A percentile compares a stretch with the other conserved stretches of the same genome.
phyloP scores from a whole-genome alignment of 208 protist species.

The Acanthamoeba castellanii region DNA sequence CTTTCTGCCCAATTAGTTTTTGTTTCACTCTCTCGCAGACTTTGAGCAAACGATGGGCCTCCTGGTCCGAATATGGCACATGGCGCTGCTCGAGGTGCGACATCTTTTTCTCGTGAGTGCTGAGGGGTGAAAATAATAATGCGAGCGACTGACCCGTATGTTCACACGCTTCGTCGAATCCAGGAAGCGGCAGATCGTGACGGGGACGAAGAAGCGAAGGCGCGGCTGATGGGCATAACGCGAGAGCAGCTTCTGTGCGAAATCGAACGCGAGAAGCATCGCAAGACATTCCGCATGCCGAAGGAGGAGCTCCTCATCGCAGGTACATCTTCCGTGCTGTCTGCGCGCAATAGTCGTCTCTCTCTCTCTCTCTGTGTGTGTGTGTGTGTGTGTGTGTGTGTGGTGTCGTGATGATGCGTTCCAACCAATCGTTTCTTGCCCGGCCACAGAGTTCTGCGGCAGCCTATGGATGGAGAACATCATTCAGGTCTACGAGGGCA shows the following conservation, averaged over 20 bases:
- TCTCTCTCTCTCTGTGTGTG: too few species aligned
- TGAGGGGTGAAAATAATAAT: too few species aligned
- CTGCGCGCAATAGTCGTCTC: not conserved
- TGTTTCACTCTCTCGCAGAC: conserved; percentile 63
- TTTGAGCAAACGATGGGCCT: conserved; percentile 61
- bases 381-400: too few species aligned
- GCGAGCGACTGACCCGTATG: not conserved
- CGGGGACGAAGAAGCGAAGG: conserved; percentile 43
- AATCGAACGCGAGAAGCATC: conserved; percentile 48
- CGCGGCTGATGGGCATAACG: conserved; percentile 19
- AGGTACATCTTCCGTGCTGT: not conserved
- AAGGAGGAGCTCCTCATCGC: conserved; percentile 44
- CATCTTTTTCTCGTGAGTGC: not conserved
- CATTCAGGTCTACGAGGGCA: conserved; percentile 67
- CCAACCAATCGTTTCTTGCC: not conserved
- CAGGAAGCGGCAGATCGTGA: conserved; percentile 59
- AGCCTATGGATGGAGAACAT: conserved; percentile 61
- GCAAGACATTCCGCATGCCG: conserved; percentile 54
- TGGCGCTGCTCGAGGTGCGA: conserved; percentile 38
- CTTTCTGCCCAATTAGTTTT: conserved; percentile 2
- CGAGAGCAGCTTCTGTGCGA: conserved; percentile 52
- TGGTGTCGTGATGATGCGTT: not conserved
- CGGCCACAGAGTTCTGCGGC: conserved; percentile 23
- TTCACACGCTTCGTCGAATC: not conserved
- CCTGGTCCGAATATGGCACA: conserved; percentile 37